Evolutionary conservation across 2,329 filamentous ascomycete species (phyloP).

Genomic region (Domatiomyces globalis): DNA sequence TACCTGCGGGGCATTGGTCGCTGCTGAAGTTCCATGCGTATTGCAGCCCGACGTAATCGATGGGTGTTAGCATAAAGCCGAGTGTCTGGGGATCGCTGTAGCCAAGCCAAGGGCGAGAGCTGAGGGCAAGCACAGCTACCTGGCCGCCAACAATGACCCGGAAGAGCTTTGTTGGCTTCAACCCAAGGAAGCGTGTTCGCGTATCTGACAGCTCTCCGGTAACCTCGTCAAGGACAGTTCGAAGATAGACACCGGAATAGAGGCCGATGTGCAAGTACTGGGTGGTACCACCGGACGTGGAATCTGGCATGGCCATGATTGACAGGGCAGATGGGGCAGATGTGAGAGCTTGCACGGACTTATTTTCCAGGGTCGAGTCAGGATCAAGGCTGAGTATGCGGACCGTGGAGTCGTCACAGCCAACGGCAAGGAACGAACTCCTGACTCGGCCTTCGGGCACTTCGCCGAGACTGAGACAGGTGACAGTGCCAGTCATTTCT

Average conservation of each 20-base stretch:
- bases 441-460: slow-evolving; percentile 80
- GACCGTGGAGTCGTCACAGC: slow-evolving; percentile 92
- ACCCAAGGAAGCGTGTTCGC: slow-evolving; percentile 82
- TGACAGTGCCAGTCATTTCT: slow-evolving; percentile 90
- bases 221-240: slow-evolving; percentile 86
- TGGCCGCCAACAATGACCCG: slow-evolving; percentile 77
- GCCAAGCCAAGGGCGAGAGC: slow-evolving; percentile 88
- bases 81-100: slow-evolving; percentile 80
- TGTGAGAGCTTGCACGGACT: slow-evolving; percentile 85
- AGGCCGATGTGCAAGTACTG: slow-evolving; percentile 93
- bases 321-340: slow-evolving; percentile 76
- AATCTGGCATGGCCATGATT: slow-evolving; percentile 93
- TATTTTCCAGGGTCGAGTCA: slow-evolving; percentile 79
- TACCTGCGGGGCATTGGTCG: slow-evolving; percentile 82
- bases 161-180: slow-evolving; percentile 79
- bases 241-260: slow-evolving; percentile 86
- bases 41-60: slow-evolving; percentile 77
- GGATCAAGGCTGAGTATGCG: slow-evolving; percentile 81
- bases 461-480: slow-evolving; percentile 81
- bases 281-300: slow-evolving; percentile 72
- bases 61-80: slow-evolving; percentile 78
- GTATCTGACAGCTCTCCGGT: slow-evolving; percentile 94
- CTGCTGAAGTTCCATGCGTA: slow-evolving; percentile 96
- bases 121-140: slow-evolving; percentile 74
- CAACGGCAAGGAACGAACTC: slow-evolving; percentile 87